Evolutionary conservation across 2,329 filamentous ascomycete species (phyloP).

Genomic region (Alternaria arbusti): DNA sequence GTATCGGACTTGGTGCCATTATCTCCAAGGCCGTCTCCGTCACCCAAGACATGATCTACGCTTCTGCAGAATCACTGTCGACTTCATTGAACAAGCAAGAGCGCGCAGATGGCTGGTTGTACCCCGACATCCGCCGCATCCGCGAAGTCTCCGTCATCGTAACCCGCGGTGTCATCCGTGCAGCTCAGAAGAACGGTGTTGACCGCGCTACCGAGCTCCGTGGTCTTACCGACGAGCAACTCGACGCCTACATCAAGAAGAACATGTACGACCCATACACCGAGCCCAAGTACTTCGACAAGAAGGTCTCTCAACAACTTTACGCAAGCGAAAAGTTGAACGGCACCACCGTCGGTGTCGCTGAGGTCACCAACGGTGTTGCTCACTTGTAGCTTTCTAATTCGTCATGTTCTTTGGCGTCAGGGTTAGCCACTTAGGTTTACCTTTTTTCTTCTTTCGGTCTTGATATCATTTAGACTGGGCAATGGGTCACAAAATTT

Average conservation of each 20-base stretch:
- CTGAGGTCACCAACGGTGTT: constrained; percentile 36
- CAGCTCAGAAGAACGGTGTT: constrained; percentile 77
- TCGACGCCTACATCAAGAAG: constrained; percentile 68
- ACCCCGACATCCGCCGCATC: constrained; percentile 89
- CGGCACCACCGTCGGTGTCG: constrained; percentile 29
- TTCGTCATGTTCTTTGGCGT: constrained; percentile 16
- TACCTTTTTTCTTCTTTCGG: constrained; percentile 12
- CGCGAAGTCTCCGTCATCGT: constrained; percentile 87
- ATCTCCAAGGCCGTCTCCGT: constrained; percentile 84
- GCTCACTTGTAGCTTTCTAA: constrained; percentile 39
- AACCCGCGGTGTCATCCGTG: constrained; percentile 90
- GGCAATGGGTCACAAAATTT: constrained; percentile 23
- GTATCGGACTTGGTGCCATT: constrained; percentile 91
- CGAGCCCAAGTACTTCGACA: constrained; percentile 51
- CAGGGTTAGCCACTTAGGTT: background rate
- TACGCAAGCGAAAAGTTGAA: constrained; percentile 33
- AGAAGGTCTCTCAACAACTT: constrained; percentile 45
- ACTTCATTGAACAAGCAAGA: constrained; percentile 82
- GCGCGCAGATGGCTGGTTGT: constrained; percentile 81
- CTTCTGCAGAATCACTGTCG: constrained; percentile 81
- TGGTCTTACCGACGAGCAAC: constrained; percentile 69
- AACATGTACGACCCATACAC: constrained; percentile 60
- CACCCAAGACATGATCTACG: constrained; percentile 97
- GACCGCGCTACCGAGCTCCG: constrained; percentile 66
- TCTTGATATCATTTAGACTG: constrained; percentile 27